Percentiles rank a stretch among this genome's conserved stretches.
phyloP scores from a whole-genome alignment of 2,329 filamentous ascomycete genomes.

The Fusarium pseudoanthophilum region DNA sequence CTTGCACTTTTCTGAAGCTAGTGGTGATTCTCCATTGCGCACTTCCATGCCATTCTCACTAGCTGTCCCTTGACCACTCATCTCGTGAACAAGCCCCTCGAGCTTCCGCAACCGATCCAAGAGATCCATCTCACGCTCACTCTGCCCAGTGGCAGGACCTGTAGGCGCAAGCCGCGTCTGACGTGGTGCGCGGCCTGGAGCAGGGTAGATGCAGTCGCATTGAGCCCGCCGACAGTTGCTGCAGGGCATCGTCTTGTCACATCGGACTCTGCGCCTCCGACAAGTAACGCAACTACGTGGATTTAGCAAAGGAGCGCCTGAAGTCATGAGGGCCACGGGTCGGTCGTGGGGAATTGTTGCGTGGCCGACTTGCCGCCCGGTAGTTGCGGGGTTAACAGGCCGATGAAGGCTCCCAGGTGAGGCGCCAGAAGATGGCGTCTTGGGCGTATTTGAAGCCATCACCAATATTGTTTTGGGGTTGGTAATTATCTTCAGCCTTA shows the following conservation, averaged over 20 bases:
- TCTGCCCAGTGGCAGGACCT: slow-evolving; percentile 56
- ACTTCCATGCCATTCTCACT: background rate
- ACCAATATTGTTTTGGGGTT: background rate
- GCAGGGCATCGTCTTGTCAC: slow-evolving; percentile 80
- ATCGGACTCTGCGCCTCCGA: slow-evolving; percentile 73
- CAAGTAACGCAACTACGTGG: slow-evolving; percentile 61
- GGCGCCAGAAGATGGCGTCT: slow-evolving; percentile 19
- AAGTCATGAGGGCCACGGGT: slow-evolving; percentile 38
- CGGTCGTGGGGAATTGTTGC: slow-evolving; percentile 32
- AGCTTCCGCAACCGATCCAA: slow-evolving; percentile 76
- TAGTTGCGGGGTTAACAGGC: slow-evolving; percentile 3
- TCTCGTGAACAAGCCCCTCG: slow-evolving; percentile 77
- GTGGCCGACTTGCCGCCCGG: slow-evolving; percentile 18
- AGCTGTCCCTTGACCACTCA: slow-evolving; percentile 62
- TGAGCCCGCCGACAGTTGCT: slow-evolving; percentile 60
- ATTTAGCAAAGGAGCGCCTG: slow-evolving; percentile 50
- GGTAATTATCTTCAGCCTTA: background rate
- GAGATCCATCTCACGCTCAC: slow-evolving; percentile 72
- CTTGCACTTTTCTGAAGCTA: background rate
- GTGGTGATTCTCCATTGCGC: background rate
- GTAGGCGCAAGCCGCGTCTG: slow-evolving; percentile 64
- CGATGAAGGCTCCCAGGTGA: slow-evolving; percentile 9
- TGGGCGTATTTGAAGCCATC: slow-evolving; percentile 28
- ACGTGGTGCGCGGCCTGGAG: slow-evolving; percentile 76
- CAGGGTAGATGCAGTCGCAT: slow-evolving; percentile 78